Conservation (phyloP, 2,329 filamentous ascomycete species). For the Sporothrix protearum region DNA sequence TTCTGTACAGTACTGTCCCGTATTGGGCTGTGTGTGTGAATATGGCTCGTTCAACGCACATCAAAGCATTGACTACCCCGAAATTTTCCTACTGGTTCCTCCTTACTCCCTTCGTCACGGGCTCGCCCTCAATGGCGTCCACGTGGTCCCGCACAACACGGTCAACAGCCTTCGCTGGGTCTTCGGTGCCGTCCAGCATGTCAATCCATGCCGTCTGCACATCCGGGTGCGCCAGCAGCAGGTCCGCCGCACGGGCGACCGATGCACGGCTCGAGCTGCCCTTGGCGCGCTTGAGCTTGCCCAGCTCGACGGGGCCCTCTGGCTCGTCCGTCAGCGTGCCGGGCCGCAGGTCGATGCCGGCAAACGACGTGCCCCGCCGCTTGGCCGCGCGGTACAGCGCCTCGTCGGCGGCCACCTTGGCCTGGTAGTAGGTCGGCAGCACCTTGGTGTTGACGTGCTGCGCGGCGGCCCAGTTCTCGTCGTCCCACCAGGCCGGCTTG, state of each 20-base stretch:
- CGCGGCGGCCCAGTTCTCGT: slow-evolving; percentile 45
- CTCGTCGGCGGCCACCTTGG: slow-evolving; percentile 60
- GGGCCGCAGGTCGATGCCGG: slow-evolving; percentile 53
- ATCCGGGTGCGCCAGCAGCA: slow-evolving; percentile 50
- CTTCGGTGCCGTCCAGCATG: slow-evolving; percentile 52
- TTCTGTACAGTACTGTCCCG: neutral
- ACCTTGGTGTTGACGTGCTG: slow-evolving; percentile 41
- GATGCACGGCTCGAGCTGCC: slow-evolving; percentile 52
- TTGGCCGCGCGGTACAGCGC: slow-evolving; percentile 49
- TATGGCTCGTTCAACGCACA: neutral
- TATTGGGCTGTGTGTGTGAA: slow-evolving; percentile 4
- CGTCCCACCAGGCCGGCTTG: slow-evolving; percentile 55
- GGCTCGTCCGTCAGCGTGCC: slow-evolving; percentile 47
- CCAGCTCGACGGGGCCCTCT: slow-evolving; percentile 47
- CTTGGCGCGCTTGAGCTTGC: slow-evolving; percentile 40
- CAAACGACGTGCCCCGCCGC: slow-evolving; percentile 38
- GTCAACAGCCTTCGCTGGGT: slow-evolving; percentile 46
- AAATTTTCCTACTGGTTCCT: neutral
- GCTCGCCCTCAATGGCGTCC: slow-evolving; percentile 53
- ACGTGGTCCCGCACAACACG: slow-evolving; percentile 49
- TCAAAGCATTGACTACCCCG: neutral
- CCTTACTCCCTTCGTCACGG: slow-evolving; percentile 26
- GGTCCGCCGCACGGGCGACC: slow-evolving; percentile 57
- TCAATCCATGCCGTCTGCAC: slow-evolving; percentile 52
- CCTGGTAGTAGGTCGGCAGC: slow-evolving; percentile 55